Percentiles rank a stretch among this genome's conserved stretches.
These are phyloP conservation scores for Gonium pectorale DNA, from an alignment of 139 green algal species.

Conservation along the genomic window DNA sequence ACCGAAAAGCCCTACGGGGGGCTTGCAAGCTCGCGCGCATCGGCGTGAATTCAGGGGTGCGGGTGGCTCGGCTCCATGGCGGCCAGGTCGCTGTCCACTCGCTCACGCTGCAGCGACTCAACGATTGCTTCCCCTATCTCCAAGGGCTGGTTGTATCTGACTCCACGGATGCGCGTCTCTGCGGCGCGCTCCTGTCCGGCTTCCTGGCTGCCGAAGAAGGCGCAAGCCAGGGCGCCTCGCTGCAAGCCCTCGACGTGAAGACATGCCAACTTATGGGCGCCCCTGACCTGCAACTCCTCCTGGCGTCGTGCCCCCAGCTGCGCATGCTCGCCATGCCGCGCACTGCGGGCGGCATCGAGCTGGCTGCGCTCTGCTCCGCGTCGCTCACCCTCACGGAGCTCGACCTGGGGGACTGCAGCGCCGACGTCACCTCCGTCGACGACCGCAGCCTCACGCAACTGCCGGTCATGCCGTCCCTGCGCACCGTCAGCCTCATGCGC, in stretches of 20 bases:
- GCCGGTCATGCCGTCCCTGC: neutral
- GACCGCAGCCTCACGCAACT: slow-evolving; percentile 3
- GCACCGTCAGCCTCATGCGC: neutral
- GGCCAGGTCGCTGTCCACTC: neutral
- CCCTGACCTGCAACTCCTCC: neutral
- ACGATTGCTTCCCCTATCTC: neutral
- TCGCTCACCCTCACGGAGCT: slow-evolving; percentile 13
- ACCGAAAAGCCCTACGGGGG: neutral
- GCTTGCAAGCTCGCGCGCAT: neutral
- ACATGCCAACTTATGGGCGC: neutral
- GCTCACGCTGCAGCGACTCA: neutral
- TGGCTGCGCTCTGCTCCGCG: too few relatives aligned
- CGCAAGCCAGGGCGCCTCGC: neutral
- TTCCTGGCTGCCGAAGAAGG: neutral
- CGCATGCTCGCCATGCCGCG: neutral
- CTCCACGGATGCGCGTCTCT: neutral
- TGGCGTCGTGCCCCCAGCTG: neutral
- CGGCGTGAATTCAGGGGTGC: neutral
- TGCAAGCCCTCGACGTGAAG: slow-evolving; percentile 18
- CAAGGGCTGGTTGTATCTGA: neutral
- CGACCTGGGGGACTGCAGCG: neutral
- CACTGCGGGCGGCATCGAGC: neutral
- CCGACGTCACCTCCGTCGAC: neutral
- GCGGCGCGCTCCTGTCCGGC: neutral
- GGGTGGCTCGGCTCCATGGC: neutral